A percentile compares a stretch with the other conserved stretches of the same genome.
These are phyloP conservation scores for Sporothrix protearum DNA, from an alignment of 2,329 filamentous ascomycete species.

Conservation along the genomic window DNA sequence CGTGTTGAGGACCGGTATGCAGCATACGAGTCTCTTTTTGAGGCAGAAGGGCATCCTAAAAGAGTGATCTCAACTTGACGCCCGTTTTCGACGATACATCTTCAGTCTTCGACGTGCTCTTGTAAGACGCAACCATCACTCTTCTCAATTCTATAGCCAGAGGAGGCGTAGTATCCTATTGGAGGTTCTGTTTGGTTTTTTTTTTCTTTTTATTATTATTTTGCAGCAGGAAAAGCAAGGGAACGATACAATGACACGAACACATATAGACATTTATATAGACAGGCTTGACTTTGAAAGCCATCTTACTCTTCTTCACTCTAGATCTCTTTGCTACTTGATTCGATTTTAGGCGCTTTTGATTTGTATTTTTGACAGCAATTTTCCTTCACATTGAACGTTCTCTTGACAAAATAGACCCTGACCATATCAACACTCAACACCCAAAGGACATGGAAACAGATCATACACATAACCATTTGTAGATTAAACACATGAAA, in stretches of 20 bases:
- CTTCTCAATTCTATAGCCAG: background rate
- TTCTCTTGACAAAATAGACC: background rate
- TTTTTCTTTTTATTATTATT: conserved; percentile 6
- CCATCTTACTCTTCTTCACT: background rate
- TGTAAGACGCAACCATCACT: background rate
- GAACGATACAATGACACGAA: background rate
- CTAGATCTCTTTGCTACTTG: background rate
- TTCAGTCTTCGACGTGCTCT: background rate
- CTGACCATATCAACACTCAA: too few relatives aligned
- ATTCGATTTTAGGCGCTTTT: too few relatives aligned
- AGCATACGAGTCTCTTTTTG: conserved; percentile 47
- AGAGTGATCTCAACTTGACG: background rate
- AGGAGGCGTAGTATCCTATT: background rate
- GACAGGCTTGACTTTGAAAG: background rate
- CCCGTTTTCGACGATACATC: background rate
- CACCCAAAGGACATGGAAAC: background rate
- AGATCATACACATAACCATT: conserved; percentile 7
- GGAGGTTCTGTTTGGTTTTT: background rate
- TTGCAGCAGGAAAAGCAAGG: background rate
- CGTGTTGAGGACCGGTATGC: conserved; percentile 50
- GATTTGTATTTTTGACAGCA: background rate
- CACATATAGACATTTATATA: conserved; percentile 1
- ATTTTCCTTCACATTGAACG: background rate
- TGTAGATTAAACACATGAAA: background rate
- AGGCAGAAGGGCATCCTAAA: conserved; percentile 11